A percentile compares a stretch with the other conserved stretches of the same genome.
These are phyloP conservation scores for Cardamine resedifolia DNA, from an alignment of 345 rosid genomes.

Conservation along the genomic window DNA sequence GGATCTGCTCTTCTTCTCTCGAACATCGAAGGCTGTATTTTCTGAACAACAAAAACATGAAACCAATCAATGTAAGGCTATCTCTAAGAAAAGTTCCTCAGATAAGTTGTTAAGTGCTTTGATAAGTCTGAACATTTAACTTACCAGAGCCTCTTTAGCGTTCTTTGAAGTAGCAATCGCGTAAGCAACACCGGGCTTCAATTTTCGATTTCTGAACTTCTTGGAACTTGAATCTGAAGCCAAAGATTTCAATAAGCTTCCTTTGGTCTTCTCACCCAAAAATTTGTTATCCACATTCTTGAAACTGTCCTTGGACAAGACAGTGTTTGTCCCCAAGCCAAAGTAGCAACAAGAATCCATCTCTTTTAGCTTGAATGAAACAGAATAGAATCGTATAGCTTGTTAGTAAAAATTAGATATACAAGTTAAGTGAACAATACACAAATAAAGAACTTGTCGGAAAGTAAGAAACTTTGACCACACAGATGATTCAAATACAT, in stretches of 20 bases:
- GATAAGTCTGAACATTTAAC: conserved; percentile 11
- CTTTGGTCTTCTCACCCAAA: conserved; percentile 58
- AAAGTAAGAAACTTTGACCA: conserved; percentile 3
- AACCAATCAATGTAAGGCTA: not conserved
- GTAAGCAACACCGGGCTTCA: conserved; percentile 53
- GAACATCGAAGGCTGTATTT: conserved; percentile 46
- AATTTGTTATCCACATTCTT: conserved; percentile 49
- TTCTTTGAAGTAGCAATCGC: conserved; percentile 69
- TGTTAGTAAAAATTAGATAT: conserved; percentile 39
- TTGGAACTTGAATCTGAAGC: conserved; percentile 41
- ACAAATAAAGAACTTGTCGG: conserved; percentile 20
- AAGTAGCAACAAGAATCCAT: conserved; percentile 71
- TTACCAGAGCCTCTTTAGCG: conserved; percentile 60
- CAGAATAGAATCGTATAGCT: conserved; percentile 10
- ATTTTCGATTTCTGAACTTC: conserved; percentile 35
- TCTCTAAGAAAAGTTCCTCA: not conserved
- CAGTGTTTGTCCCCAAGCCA: conserved; percentile 44
- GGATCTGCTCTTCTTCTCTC: conserved; percentile 70
- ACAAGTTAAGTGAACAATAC: conserved; percentile 45
- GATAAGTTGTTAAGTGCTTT: not conserved
- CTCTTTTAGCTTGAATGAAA: conserved; percentile 23
- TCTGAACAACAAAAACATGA: conserved; percentile 40
- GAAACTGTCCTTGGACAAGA: conserved; percentile 40
- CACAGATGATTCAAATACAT: conserved; percentile 3
- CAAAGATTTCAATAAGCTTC: conserved; percentile 45